Percentiles rank a stretch among this genome's conserved stretches.
phyloP scores from a whole-genome alignment of 2,329 filamentous ascomycete species.

The Sclerotinia minor region DNA sequence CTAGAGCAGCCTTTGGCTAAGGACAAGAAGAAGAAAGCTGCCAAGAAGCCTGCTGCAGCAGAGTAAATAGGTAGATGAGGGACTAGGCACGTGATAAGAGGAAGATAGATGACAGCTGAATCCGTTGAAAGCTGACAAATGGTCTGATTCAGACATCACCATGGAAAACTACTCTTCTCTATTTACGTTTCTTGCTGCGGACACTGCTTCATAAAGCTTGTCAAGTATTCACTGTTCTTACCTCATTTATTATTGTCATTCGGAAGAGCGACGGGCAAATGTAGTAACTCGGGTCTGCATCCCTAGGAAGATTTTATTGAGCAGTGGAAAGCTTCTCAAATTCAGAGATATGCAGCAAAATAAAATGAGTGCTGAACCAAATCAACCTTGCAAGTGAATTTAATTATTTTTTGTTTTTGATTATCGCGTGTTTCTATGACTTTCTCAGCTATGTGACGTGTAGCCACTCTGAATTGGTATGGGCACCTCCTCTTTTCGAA shows the following conservation, averaged over 20 bases:
- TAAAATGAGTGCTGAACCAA: conserved; percentile 13
- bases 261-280: background rate
- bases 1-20: conserved; percentile 83
- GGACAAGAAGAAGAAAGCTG: conserved; percentile 60
- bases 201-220: conserved; percentile 23
- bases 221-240: conserved; percentile 16
- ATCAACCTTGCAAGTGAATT: conserved; percentile 9
- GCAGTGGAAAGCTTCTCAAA: conserved; percentile 34
- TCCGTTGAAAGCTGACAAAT: conserved; percentile 6
- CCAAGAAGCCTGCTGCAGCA: conserved; percentile 45
- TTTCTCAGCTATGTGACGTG: conserved; percentile 6
- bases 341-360: conserved; percentile 35
- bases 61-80: conserved; percentile 41
- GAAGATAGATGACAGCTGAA: conserved; percentile 8
- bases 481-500: background rate
- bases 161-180: conserved; percentile 8
- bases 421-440: background rate
- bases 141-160: conserved; percentile 9
- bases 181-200: conserved; percentile 30
- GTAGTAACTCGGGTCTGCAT: conserved; percentile 20
- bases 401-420: no score
- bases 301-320: conserved; percentile 19
- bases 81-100: conserved; percentile 40
- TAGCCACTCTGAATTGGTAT: conserved; percentile 1
- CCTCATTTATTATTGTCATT: conserved; percentile 17